These are phyloP conservation scores for Miscanthus lutarioriparius DNA, from an alignment of 176 grass and related monocot genomes.

Conservation along the genomic window DNA sequence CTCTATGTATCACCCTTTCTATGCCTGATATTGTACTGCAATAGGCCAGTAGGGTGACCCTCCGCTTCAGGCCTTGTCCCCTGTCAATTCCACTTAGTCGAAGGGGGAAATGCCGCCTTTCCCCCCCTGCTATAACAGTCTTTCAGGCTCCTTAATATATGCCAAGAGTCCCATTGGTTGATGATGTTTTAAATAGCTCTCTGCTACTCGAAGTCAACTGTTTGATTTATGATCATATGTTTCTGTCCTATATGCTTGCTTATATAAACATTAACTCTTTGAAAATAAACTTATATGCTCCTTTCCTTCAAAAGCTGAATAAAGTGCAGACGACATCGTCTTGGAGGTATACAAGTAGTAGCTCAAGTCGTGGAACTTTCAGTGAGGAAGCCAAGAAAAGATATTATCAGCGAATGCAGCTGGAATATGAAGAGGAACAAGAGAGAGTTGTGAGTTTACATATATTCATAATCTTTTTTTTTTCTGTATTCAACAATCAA, in stretches of 20 bases:
- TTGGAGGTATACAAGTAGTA: conserved; percentile 53
- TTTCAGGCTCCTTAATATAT: too few relatives aligned
- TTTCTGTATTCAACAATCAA: conserved; percentile 10
- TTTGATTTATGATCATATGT: conserved; percentile 14
- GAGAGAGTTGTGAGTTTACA: conserved; percentile 79
- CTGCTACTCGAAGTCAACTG: too few relatives aligned
- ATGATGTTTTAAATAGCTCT: too few relatives aligned
- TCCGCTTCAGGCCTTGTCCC: not conserved
- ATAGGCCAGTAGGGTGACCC: not conserved
- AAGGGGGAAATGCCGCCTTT: not conserved
- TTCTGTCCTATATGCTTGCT: conserved; percentile 5
- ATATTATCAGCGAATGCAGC: conserved; percentile 72
- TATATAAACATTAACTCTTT: conserved; percentile 32
- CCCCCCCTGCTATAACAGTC: too few relatives aligned
- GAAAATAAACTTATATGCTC: conserved; percentile 26
- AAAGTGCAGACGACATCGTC: conserved; percentile 58
- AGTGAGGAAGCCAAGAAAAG: conserved; percentile 71
- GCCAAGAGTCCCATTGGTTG: too few relatives aligned
- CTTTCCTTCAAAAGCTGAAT: conserved; percentile 50
- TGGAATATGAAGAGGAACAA: conserved; percentile 85
- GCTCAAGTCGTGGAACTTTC: conserved; percentile 52
- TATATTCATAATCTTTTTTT: conserved; percentile 27
- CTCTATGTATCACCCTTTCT: not conserved
- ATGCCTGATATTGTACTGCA: not conserved
- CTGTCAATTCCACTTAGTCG: not conserved